Evolutionary conservation across 768 basidiomycete species (phyloP), one percentile per base, ranked within the genome.

Genomic region (Fomitopsis pulvina): DNA sequence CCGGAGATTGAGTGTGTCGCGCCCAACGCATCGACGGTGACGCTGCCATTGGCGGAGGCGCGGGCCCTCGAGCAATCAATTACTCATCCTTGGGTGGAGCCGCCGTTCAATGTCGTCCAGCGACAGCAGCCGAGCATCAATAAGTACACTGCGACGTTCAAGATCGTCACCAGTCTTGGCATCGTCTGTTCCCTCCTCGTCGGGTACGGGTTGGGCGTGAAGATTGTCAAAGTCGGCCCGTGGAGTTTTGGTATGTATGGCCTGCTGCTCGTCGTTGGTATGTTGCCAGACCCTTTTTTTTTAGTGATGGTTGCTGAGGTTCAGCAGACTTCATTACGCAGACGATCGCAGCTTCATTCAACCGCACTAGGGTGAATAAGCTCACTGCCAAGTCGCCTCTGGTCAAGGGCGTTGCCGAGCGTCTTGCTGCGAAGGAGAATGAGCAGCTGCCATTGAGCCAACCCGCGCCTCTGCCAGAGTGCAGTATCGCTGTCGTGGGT

Each of bases 401-500:
- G 12, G 46, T 47, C 21, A 51, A 45, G 27, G 46, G 43, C 16
- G 49, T 53, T 9, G 48, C 48, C 21, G 29, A 48, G 10, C 51
- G 38, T 38, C 10, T 20, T 43, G 43, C 47, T 37, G 25, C 45
- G 25, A 34, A 43, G 22, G 42, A 52, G 8, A 28, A 18, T 12
- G 34, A n/a, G 14, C 40, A 21, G 39, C 20, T 28, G 28, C 43
- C 47, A 4, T n/a, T 25, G n/a, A 21, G 25, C 4, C 34, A 48
- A 21, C 39, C 38, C 18, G 34, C 52, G 3, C 24, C 41, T 20
- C 42, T 56, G 1, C 55, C 52, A 3, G 52, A 56, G 32, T 47
- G 45, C 30, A 56, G 55, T 38, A 53, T 56, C 48, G 45, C 55
- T 2, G 55, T 56, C 21, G 55, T 56, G 10, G 55, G 55, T 1